Evolutionary conservation across 2,329 filamentous ascomycete species (phyloP), one percentile per base, ranked within the genome.

Genomic region (Pyricularia sp.): DNA sequence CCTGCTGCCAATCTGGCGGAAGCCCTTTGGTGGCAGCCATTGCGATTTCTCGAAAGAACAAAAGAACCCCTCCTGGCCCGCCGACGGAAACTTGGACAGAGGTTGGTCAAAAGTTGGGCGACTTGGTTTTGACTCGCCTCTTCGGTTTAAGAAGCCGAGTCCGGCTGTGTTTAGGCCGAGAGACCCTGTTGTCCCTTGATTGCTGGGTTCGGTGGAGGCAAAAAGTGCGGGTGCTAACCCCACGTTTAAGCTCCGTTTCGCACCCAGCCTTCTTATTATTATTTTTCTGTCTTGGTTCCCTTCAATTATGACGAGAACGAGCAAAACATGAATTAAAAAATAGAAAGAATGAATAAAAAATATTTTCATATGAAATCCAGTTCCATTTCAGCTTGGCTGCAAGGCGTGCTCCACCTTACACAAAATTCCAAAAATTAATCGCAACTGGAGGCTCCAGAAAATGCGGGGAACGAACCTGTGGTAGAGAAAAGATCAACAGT

Each of bases 1-100:
- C 63, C 28, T 61, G 69, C 25, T 61, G 58, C 71, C 71, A 70
- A 55, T 66, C 36, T 14, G 69, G 66, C 23, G 70, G 58, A 3
- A 61, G 58, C 14, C 58, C 4, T 4, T 12, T 61, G 3, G 10
- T 28, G 9, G 58, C 58, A 25, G n/a, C 58, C 58, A 61, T 61
- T 9, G 42, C 42, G 42, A n/a, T 2, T 55, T n/a, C 20, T n/a
- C 9, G 23, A 26, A 12, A 61, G 4, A 2, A 61, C n/a, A 26
- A 25, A 3, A 61, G 4, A 17, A 23, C 25, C 6, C 10, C 17
- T 25, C 10, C 4, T 5, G n/a, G 17, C 58, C 4, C 58, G 17
- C n/a, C 42, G 7, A 9, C 20, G 20, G 20, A 7, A 55, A n/a
- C 42, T 55, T 20, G 20, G 17, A 55, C 6, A 55, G 42, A 55